Base-by-base conservation (phyloP, 2,329 filamentous ascomycete species). In the Colletotrichum euphorbiae region DNA sequence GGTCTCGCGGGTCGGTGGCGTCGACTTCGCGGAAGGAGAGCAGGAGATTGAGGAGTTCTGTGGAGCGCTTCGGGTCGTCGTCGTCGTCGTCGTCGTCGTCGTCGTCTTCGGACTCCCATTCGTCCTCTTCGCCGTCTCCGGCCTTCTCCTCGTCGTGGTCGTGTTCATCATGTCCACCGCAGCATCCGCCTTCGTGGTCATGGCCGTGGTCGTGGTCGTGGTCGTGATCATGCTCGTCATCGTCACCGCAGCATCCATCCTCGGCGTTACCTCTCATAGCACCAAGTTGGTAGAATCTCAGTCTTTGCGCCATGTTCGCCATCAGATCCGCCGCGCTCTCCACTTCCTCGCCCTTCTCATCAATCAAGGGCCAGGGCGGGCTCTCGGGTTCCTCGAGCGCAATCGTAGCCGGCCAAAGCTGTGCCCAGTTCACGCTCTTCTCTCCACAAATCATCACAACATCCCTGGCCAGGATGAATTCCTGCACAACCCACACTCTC, bases 401-500 rank as follows among this genome's bases (percentile, higher is more conserved):
- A 13, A 69, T 48, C 15, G 67, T 69, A 1, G 62, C 67, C 4
- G 67, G 67, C 67, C 67, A 69, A 19, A 69, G 42, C 55, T 52
- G 42, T 11, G 56, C 40, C 67, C 67, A 69, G 48, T 24, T 57
- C 12, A 15, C 62, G 11, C 33, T 46, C 48, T 62, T 62, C n/a
- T 72, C 74, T 4, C 73, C 59, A 45, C 75, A 76, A 51, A 76
- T 71, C 59, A 75, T 64, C 9, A 75, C 17, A 6, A 67, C 56
- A 19, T 70, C 62, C 21, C 62, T 51, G 2, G 73, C 69, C 2
- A 76, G 66, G 13, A 76, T 58, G 3, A 74, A 73, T 46, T 76
- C 74, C 51, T 75, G 74, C 6, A 75, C 71, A 33, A 76, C 72
- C 73, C 75, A 76, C 6, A 73, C 73, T 6, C 75, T 67, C 31